Base-by-base conservation (phyloP, 805 yeast genomes). In the Yarrowia phangngaensis region DNA sequence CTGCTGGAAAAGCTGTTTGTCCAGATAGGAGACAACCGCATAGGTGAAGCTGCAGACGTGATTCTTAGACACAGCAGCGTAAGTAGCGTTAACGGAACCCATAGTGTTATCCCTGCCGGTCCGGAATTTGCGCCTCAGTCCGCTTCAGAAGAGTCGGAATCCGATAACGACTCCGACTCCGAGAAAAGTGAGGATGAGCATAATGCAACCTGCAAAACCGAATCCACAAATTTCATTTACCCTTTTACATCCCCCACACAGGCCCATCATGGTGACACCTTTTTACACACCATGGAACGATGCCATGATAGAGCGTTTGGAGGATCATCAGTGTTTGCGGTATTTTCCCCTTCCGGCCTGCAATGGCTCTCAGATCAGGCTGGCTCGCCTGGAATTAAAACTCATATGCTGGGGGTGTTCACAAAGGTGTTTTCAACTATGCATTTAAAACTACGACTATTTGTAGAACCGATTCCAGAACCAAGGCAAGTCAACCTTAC, bases 301-400 rank as follows among this genome's bases (percentile, higher is more conserved):
- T 24, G 47, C 12, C 22, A 31, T 14, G 32, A 43, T n/a, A 16
- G 32, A 20, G 27, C 30, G 6, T 27, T 32, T 22, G 20, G 32
- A 12, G 20, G 40, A 15, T 31, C 31, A 5, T 16, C 48, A 13
- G 22, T 43, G 57, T 58, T 71, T 36, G 71, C 75, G 1, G 52
- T 71, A 12, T 63, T 72, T 38, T 66, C 72, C 3, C 56, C 62
- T 4, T 52, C 57, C 29, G 76, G 77, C 7, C 31, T 72, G 3
- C 55, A 55, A 27, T 69, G 74, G 73, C 52, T 73, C 8, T 55
- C 59, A 11, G 48, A 49, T 12, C 16, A 26, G 20, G 48, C 52
- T 2, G 50, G 52, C 6, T 38, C 45, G 13, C 45, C 45, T 1
- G 45, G 32, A 17, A 38, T 38, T 32, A 38, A 38, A 14, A 9